phyloP scores from a whole-genome alignment of 2,329 filamentous ascomycete genomes.

The Exophiala lecanii-corni region DNA sequence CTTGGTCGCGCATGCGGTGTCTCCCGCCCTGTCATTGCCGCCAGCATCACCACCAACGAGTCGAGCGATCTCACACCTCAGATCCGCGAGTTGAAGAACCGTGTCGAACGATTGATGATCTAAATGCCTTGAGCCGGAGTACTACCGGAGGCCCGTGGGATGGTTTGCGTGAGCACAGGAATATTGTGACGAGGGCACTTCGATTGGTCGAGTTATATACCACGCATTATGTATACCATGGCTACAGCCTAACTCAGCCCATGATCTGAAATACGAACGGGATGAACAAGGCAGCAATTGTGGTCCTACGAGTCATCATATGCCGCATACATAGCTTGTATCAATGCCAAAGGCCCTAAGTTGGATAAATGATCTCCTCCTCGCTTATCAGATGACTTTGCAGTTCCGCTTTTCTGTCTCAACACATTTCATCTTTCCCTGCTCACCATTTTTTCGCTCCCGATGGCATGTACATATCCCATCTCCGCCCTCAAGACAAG shows the following conservation, averaged over 20 bases:
- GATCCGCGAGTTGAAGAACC: conserved; percentile 85
- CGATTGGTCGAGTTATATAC: neutral
- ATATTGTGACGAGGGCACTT: neutral
- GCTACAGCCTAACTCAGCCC: too few relatives aligned
- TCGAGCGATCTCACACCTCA: conserved; percentile 79
- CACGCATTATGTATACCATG: too few relatives aligned
- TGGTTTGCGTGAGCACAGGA: neutral
- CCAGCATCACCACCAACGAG: conserved; percentile 87
- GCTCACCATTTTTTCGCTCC: too few relatives aligned
- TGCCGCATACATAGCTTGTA: too few relatives aligned
- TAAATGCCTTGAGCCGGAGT: conserved; percentile 36
- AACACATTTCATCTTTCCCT: too few relatives aligned
- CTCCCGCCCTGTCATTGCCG: conserved; percentile 78
- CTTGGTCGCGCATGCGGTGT: conserved; percentile 89
- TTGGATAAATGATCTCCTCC: too few relatives aligned
- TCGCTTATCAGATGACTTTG: too few relatives aligned
- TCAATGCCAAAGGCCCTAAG: too few relatives aligned
- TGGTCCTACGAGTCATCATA: neutral
- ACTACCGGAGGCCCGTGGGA: neutral
- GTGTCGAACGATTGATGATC: conserved; percentile 93
- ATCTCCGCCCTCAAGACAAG: too few relatives aligned
- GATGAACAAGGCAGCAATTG: neutral
- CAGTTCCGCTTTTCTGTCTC: too few relatives aligned
- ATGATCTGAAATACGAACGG: too few relatives aligned
- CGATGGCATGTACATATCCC: too few relatives aligned